Percentiles rank a stretch among this genome's conserved stretches.
Evolutionary conservation across 2,329 filamentous ascomycete genomes (phyloP).

Genomic region (Trichoderma koningii): DNA sequence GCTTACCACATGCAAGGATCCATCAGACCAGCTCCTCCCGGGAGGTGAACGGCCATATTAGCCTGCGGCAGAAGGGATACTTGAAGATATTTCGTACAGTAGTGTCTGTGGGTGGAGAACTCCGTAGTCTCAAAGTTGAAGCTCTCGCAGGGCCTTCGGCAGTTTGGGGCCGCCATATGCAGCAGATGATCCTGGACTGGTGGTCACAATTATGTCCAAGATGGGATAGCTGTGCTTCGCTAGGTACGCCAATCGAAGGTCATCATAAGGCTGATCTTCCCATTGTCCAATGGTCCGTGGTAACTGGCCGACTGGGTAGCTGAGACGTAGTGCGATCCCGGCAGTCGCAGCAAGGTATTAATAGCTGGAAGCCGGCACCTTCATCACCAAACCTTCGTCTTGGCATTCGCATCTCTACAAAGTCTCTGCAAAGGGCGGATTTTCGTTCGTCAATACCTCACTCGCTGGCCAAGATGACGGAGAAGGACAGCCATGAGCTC

Average conservation of each 20-base stretch:
- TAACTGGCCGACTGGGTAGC: background rate
- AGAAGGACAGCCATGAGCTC: conserved; percentile 14
- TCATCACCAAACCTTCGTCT: background rate
- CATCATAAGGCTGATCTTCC: conserved; percentile 15
- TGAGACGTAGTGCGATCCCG: background rate
- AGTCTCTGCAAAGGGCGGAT: background rate
- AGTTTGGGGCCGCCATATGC: background rate
- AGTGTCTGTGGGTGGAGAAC: background rate
- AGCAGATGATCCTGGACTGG: background rate
- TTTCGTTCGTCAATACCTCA: background rate
- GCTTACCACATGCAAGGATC: conserved; percentile 8
- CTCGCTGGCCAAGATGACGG: conserved; percentile 9
- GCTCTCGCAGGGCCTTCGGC: background rate
- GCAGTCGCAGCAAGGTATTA: conserved; percentile 6
- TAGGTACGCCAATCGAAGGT: conserved; percentile 7
- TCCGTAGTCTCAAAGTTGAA: conserved; percentile 1
- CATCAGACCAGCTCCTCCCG: background rate
- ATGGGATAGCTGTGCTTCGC: background rate
- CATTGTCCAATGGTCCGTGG: background rate
- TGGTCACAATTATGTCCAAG: background rate
- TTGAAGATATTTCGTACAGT: background rate
- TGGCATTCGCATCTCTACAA: background rate
- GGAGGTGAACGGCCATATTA: background rate
- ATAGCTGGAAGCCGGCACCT: conserved; percentile 2
- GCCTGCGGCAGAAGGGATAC: no score